A percentile compares a stretch with the other conserved stretches of the same genome.
Conservation (phyloP, 2,329 filamentous ascomycete genomes). For the Dothideomycetidae sp. region DNA sequence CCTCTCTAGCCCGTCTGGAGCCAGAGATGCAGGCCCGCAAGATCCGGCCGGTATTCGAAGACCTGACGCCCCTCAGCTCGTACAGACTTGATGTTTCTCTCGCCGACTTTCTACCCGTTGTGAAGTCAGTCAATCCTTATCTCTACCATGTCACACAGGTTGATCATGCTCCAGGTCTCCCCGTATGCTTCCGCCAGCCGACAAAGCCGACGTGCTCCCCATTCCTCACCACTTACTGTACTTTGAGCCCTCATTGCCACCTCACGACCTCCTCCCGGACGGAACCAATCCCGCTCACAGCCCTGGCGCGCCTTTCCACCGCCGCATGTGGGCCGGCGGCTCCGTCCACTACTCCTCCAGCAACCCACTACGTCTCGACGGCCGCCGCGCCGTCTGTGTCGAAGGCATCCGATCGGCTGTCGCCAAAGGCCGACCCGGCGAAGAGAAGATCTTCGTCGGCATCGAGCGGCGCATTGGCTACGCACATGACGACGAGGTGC, state of each 20-base stretch:
- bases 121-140: conserved; percentile 12
- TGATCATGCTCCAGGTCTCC: conserved; percentile 13
- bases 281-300: conserved; percentile 71
- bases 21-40: conserved; percentile 34
- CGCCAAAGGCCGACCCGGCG: conserved; percentile 35
- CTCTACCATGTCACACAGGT: not conserved
- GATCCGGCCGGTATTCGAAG: conserved; percentile 39
- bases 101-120: conserved; percentile 36
- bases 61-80: conserved; percentile 47
- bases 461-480: conserved; percentile 40
- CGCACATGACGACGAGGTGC: conserved; percentile 18
- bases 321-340: conserved; percentile 84
- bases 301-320: conserved; percentile 55
- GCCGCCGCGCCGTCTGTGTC: conserved; percentile 29
- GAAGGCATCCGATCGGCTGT: conserved; percentile 35
- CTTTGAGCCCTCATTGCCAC: conserved; percentile 57
- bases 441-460: conserved; percentile 46
- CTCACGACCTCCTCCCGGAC: conserved; percentile 55
- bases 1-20: conserved; percentile 27
- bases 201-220: conserved; percentile 31
- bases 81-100: conserved; percentile 53
- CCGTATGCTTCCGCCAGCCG: conserved; percentile 21
- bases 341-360: conserved; percentile 41
- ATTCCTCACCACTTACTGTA: conserved; percentile 72
- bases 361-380: conserved; percentile 21